These are phyloP conservation scores for Backusella circina DNA, from an alignment of 192 early-diverging fungal genomes.

Conservation along the genomic window DNA sequence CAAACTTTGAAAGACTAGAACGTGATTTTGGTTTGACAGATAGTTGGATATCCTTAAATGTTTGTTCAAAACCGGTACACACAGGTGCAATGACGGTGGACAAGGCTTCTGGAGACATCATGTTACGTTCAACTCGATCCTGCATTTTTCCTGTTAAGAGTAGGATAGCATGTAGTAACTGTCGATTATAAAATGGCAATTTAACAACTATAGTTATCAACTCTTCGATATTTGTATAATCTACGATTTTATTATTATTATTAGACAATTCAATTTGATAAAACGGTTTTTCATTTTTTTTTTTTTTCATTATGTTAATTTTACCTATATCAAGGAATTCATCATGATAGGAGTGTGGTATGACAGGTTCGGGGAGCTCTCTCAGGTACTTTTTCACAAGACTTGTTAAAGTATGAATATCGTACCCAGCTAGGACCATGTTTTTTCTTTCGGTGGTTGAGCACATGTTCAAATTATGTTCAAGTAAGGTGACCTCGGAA, in stretches of 20 bases:
- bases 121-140: constrained; percentile 6
- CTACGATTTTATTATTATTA: background rate
- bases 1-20: background rate
- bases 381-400: constrained; percentile 31
- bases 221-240: background rate
- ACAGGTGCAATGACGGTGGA: constrained; percentile 28
- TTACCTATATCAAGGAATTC: constrained; percentile 14
- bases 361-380: constrained; percentile 25
- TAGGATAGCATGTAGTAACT: constrained; percentile 25
- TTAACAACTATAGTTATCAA: constrained; percentile 1
- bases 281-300: background rate
- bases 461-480: constrained; percentile 12
- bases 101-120: constrained; percentile 32
- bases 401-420: constrained; percentile 31
- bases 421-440: constrained; percentile 19
- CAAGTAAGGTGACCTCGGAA: constrained; percentile 18
- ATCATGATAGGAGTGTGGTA: constrained; percentile 23
- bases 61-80: constrained; percentile 25
- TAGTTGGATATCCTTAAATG: background rate
- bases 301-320: background rate
- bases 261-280: too few species aligned
- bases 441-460: constrained; percentile 24
- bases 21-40: background rate
- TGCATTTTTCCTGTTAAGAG: constrained; percentile 9
- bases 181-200: constrained; percentile 19